Evolutionary conservation across 208 protist species (phyloP), one percentile per base, ranked within the genome.

Genomic region (Phytomonas francai): DNA sequence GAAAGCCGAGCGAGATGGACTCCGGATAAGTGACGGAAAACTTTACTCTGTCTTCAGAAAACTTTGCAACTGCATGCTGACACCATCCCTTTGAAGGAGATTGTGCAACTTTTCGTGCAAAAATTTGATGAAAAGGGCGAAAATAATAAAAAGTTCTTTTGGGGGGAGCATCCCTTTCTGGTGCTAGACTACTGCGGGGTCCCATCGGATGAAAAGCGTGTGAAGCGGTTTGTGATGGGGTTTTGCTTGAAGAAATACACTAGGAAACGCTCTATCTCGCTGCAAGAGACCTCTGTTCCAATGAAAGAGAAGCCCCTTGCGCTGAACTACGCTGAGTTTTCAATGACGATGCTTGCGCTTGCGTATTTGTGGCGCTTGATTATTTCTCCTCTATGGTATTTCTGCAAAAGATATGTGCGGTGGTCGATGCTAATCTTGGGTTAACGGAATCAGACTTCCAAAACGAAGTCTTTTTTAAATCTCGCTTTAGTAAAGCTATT

Each of bases 311-410:
- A 61, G 19, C 2, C 2, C 2, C 30, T 1, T 61, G 68, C 74
- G 16, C 73, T 95, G 16, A 93, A 89, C 72, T 93, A 93, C 71
- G 81, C 86, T 19, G 85, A 92, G 65, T 95, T 95, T 62, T 92
- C 89, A 12, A 84, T 93, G 75, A 71, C 93, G 70, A 92, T 95
- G 83, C 78, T 95, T 11, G 83, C 87, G 22, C 70, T 95, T 33
- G 87, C 83, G 0, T 72, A 78, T 12, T 81, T 89, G 68, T 93
- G 80, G 76, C 4, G 11, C 22, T 16, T 49, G 19, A 28, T 56
- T 4, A 57, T 67, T 25, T 25, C 49, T 8, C 33, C 3, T n/a
- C 27, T 25, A 63, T 64, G 54, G n/a, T 65, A 31, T 65, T 57
- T 0, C 5, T 65, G 1, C 3, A 2, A 45, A 45, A 16, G 1